phyloP scores from a whole-genome alignment of 2,329 filamentous ascomycete species.

The Cercospora berteroae region DNA sequence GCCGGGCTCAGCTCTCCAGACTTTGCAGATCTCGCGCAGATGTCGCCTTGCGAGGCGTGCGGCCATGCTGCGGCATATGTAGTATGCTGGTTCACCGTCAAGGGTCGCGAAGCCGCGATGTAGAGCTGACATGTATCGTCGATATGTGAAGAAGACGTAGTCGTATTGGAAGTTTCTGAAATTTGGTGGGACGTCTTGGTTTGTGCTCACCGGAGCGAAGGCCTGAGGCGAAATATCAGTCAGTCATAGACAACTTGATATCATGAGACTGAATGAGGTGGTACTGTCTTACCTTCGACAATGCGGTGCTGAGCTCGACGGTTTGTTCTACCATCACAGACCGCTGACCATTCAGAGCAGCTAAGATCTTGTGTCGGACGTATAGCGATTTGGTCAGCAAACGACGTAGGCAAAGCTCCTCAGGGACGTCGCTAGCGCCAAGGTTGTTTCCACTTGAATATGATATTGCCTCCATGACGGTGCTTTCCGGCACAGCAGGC shows the following conservation, averaged over 20 bases:
- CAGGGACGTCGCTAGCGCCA: neutral
- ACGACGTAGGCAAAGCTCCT: neutral
- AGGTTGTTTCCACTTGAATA: neutral
- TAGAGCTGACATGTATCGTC: conserved; percentile 10
- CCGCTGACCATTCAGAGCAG: conserved; percentile 11
- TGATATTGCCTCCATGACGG: neutral
- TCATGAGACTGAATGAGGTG: too few relatives aligned
- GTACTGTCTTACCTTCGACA: conserved; percentile 7
- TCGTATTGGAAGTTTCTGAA: conserved; percentile 16
- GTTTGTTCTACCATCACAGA: conserved; percentile 16
- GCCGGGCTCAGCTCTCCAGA: neutral
- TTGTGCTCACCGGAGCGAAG: conserved; percentile 16
- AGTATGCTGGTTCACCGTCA: conserved; percentile 15
- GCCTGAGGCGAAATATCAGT: too few relatives aligned
- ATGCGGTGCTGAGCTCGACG: conserved; percentile 15
- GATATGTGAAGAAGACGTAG: conserved; percentile 18
- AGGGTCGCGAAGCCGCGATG: conserved; percentile 18
- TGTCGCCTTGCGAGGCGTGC: conserved; percentile 13
- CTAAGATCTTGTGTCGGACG: conserved; percentile 17
- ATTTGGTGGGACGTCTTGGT: neutral
- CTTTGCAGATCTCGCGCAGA: conserved; percentile 10
- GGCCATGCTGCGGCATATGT: conserved; percentile 16
- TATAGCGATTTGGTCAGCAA: conserved; percentile 11
- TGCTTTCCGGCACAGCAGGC: neutral
- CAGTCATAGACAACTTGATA: too few relatives aligned